Evolutionary conservation across 2,329 filamentous ascomycete species (phyloP).

Genomic region (Alternaria sp.): DNA sequence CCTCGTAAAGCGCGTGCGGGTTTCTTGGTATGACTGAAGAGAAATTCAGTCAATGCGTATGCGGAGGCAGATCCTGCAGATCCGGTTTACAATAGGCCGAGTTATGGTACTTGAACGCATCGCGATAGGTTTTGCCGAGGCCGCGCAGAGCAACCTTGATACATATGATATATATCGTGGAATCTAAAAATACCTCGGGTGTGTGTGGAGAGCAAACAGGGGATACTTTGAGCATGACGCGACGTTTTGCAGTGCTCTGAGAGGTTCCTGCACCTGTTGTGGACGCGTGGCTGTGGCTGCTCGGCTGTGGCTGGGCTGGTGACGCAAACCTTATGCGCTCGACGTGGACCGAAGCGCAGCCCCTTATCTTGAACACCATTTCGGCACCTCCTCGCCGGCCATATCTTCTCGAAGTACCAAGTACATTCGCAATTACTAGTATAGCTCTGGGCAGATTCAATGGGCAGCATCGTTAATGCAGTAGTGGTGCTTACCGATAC

Average conservation of each 20-base stretch:
- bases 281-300: conserved; percentile 21
- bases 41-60: conserved; percentile 16
- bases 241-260: not conserved
- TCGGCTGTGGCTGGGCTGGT: conserved; percentile 16
- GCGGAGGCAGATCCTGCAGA: conserved; percentile 15
- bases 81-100: conserved; percentile 14
- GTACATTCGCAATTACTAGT: not conserved
- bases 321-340: conserved; percentile 13
- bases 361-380: not conserved
- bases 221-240: conserved; percentile 2
- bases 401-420: not conserved
- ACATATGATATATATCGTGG: conserved; percentile 1
- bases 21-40: conserved; percentile 16
- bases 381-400: not conserved
- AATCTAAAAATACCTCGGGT: conserved; percentile 16
- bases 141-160: not conserved
- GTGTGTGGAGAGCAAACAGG: not conserved
- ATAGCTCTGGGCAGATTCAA: not conserved
- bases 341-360: not conserved
- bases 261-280: conserved; percentile 1
- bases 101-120: conserved; percentile 10
- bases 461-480: not conserved
- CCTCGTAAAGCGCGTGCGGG: conserved; percentile 15
- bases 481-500: not conserved
- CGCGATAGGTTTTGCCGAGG: conserved; percentile 8